Conservation (phyloP, 179 eudicot genomes). For the Patellifolia procumbens region DNA sequence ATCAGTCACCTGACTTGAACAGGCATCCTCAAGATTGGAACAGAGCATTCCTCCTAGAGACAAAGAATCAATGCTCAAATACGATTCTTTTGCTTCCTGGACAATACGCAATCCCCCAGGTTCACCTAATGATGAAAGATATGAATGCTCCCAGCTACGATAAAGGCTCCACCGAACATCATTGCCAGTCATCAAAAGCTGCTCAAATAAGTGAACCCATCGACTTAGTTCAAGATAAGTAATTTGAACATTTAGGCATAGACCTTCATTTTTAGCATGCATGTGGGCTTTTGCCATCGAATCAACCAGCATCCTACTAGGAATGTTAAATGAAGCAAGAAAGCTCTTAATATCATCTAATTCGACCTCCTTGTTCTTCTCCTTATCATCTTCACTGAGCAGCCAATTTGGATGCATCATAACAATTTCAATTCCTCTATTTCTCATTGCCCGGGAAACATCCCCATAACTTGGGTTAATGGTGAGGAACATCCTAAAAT, state of each 20-base stretch:
- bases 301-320: constrained; percentile 49
- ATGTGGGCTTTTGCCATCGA: constrained; percentile 89
- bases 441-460: constrained; percentile 96
- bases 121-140: constrained; percentile 85
- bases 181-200: constrained; percentile 73
- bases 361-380: constrained; percentile 43
- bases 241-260: constrained; percentile 44
- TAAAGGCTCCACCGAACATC: constrained; percentile 72
- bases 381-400: constrained; percentile 32
- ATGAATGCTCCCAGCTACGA: constrained; percentile 87
- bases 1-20: constrained; percentile 7
- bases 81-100: constrained; percentile 41
- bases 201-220: constrained; percentile 84
- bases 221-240: constrained; percentile 86
- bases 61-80: constrained; percentile 34
- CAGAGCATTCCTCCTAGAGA: constrained; percentile 11
- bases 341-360: constrained; percentile 66
- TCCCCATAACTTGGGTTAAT: constrained; percentile 87
- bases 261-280: constrained; percentile 62
- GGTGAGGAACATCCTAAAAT: constrained; percentile 88
- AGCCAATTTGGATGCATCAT: constrained; percentile 82
- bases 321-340: constrained; percentile 68
- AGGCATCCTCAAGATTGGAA: constrained; percentile 15
- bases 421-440: constrained; percentile 87
- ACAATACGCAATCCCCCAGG: constrained; percentile 59